A percentile compares a stretch with the other conserved stretches of the same genome.
Conservation (phyloP, 495 filamentous ascomycete genomes). For the Diplogelasinospora grovesii region DNA sequence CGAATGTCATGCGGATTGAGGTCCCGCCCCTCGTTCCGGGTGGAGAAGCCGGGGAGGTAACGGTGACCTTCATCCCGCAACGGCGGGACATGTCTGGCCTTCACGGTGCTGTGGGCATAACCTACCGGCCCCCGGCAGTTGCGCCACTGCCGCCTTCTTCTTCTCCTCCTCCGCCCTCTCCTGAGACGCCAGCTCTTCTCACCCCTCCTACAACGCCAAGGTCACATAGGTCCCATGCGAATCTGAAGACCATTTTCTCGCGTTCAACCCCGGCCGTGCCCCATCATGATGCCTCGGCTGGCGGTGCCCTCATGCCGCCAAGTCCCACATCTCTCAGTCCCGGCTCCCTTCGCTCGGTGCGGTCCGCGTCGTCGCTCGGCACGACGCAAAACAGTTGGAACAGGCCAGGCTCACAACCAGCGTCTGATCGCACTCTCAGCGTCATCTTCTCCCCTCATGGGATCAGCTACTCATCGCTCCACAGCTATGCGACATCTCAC, state of each 20-base stretch:
- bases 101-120: conserved; percentile 64
- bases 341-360: conserved; percentile 24
- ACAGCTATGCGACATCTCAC: conserved; percentile 48
- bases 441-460: conserved; percentile 60
- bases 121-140: conserved; percentile 50
- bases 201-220: conserved; percentile 29
- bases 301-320: conserved; percentile 24
- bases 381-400: background rate
- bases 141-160: conserved; percentile 12
- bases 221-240: conserved; percentile 21
- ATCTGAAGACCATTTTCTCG: conserved; percentile 42
- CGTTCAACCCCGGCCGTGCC: no score
- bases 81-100: conserved; percentile 53
- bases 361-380: conserved; percentile 24
- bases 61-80: conserved; percentile 56
- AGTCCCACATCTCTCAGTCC: conserved; percentile 13
- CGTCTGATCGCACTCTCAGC: conserved; percentile 33
- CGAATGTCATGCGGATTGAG: conserved; percentile 26
- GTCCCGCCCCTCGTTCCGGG: conserved; percentile 44
- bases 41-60: conserved; percentile 54
- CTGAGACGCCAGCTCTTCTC: conserved; percentile 7
- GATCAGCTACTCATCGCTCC: conserved; percentile 39
- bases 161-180: conserved; percentile 3
- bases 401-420: conserved; percentile 10
- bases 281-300: no score